Evolutionary conservation across 257 asterid genomes (phyloP).

Genomic region (Knoxia roxburghii): DNA sequence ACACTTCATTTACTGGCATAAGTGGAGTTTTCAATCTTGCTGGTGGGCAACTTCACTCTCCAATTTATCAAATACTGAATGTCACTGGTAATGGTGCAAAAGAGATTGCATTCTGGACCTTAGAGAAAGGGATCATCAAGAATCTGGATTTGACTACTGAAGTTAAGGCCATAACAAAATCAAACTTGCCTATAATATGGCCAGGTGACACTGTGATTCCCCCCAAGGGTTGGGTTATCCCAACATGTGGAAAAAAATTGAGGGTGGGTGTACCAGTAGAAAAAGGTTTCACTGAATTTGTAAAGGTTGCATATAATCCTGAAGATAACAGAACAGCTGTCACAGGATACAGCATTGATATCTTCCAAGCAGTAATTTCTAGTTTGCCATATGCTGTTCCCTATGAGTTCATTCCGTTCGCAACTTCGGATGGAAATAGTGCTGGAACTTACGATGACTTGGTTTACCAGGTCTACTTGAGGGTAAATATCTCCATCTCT

Average conservation of each 20-base stretch:
- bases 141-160: too few relatives aligned
- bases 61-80: neutral
- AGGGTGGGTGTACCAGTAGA: constrained; percentile 37
- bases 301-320: constrained; percentile 25
- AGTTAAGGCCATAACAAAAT: neutral
- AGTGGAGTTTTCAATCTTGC: constrained; percentile 30
- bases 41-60: neutral
- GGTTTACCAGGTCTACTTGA: constrained; percentile 34
- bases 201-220: constrained; percentile 33
- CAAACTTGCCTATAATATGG: constrained; percentile 29
- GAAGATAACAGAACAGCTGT: constrained; percentile 11
- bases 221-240: constrained; percentile 50
- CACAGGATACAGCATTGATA: constrained; percentile 36
- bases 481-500: too few relatives aligned
- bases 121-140: neutral
- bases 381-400: constrained; percentile 35
- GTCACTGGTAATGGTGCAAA: constrained; percentile 2
- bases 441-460: constrained; percentile 43
- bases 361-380: constrained; percentile 37
- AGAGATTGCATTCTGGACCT: neutral
- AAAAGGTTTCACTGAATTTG: constrained; percentile 27
- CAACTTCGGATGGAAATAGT: constrained; percentile 25
- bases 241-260: constrained; percentile 34
- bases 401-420: constrained; percentile 28
- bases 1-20: neutral